Evolutionary conservation across 1,139 yeast genomes (phyloP), one percentile per base, ranked within the genome.

Genomic region (Spathaspora jeffriesii): DNA sequence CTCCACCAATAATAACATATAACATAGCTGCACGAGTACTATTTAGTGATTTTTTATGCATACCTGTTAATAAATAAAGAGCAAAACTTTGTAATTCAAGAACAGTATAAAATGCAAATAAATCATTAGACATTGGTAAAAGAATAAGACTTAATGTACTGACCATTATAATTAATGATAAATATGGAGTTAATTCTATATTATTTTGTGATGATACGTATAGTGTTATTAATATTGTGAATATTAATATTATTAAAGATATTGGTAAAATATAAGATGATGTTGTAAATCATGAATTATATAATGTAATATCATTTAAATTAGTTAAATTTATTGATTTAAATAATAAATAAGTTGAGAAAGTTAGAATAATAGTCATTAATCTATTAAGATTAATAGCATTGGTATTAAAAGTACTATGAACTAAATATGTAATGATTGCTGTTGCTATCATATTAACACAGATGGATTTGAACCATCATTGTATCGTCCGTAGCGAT

Each of bases 241-340:
- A 43, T 40, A 46, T 23, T 43, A 53, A 50, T 38, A 49, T 31
- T 41, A 49, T 38, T 42, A 49, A 45, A 30, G 47, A 31, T 40
- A 47, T 30, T 22, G 54, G 54, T 42, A 52, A 42, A 44, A 43
- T 49, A 52, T 50, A 46, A 39, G 39, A 43, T 37, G 45, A 47
- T 47, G 60, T 44, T 46, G 46, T 50, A 53, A 60, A 56, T 53
- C 57, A 54, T 57, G 55, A 53, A 60, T 61, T 60, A 56, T 50
- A 60, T 54, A 61, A 40, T 43, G 54, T 49, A 45, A 60, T 47
- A 43, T 60, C 59, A 50, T 54, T 53, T 37, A 55, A 46, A 47
- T 49, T 44, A 40, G 53, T 48, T 36, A 55, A 52, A 48, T 48
- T 49, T 49, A 48, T 49, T 50, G 44, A 55, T 49, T 55, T 50